Base-by-base conservation (phyloP, 148 eudicot species). In the Chenopodium album region DNA sequence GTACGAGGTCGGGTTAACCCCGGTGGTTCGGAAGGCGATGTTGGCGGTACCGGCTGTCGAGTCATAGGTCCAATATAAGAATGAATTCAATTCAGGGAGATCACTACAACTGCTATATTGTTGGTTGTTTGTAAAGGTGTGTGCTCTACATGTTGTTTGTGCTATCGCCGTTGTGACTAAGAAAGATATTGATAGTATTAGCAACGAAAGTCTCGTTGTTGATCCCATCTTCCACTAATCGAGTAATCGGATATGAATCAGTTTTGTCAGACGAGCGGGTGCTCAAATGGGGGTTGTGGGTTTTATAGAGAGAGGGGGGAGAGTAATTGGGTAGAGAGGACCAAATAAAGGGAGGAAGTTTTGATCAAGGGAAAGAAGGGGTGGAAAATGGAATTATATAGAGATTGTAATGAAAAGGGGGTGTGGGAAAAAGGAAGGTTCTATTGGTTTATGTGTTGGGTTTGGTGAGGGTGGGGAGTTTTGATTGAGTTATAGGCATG, bases 41-140 rank as follows among this genome's bases (percentile, higher is more conserved):
- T 89, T 88, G 13, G 88, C 94, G 0, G 95, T 89, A 17, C 78
- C 75, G 32, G 91, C 74, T 9, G 84, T 0, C 1, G 74, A 54
- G 71, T 92, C 81, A 83, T 95, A 94, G 67, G 75, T 93, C 94
- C 94, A 95, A 81, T 93, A 87, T 1, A 95, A 89, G 83, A 20
- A 87, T 0, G 94, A 82, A 76, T 69, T 81, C 23, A 91, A 87
- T 12, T 68, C 82, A 0, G 96, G 92, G 13, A 95, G 91, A 54
- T 71, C 71, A 2, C 6, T 84, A 78, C 98, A 95, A 4, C 85
- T 32, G 32, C 79, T 4, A 77, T 34, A 95, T 7, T 32, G 0
- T 11, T 29, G 78, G 85, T 90, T 92, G 85, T 56, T 91, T 10
- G 90, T 9, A 83, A 93, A 90, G 0, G 82, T 17, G 77, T 80